Evolutionary conservation across 495 filamentous ascomycete species (phyloP).

Genomic region (Penicillium argentinense): DNA sequence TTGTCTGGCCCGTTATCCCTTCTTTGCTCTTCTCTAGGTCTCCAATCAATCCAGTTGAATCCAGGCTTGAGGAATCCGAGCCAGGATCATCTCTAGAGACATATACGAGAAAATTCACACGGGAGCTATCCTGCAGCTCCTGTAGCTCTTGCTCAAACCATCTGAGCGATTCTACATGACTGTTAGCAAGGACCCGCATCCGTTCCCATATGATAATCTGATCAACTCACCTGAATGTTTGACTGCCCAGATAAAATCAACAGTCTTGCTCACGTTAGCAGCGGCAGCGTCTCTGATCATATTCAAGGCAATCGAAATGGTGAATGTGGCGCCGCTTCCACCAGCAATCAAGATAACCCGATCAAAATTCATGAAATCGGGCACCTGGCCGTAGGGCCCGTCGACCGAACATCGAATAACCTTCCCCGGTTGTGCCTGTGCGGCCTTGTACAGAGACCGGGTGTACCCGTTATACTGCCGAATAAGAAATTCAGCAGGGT

Average conservation of each 20-base stretch:
- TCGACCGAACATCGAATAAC: conserved; percentile 52
- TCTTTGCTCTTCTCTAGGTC: conserved; percentile 10
- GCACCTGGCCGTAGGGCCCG: conserved; percentile 58
- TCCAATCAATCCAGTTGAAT: neutral
- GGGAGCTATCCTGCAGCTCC: conserved; percentile 6
- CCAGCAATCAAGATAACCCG: conserved; percentile 59
- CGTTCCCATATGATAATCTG: too few relatives aligned
- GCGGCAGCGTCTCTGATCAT: conserved; percentile 6
- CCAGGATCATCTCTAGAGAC: conserved; percentile 1
- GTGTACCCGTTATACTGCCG: conserved; percentile 59
- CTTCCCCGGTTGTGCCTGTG: conserved; percentile 46
- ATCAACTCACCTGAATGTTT: conserved; percentile 4
- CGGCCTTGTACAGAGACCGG: conserved; percentile 50
- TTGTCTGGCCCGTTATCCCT: neutral
- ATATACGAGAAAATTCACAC: conserved; percentile 11
- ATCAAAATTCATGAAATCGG: conserved; percentile 55
- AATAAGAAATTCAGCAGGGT: conserved; percentile 53
- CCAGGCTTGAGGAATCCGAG: neutral
- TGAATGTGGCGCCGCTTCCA: conserved; percentile 59
- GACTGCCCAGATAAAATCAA: conserved; percentile 22
- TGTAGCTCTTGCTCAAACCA: conserved; percentile 18
- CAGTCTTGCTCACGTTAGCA: conserved; percentile 2
- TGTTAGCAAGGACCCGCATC: too few relatives aligned
- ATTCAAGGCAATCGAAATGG: conserved; percentile 20
- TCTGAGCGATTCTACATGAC: conserved; percentile 4